These are phyloP conservation scores for Clavaria fumosa DNA, from an alignment of 768 basidiomycete species.

Conservation along the genomic window DNA sequence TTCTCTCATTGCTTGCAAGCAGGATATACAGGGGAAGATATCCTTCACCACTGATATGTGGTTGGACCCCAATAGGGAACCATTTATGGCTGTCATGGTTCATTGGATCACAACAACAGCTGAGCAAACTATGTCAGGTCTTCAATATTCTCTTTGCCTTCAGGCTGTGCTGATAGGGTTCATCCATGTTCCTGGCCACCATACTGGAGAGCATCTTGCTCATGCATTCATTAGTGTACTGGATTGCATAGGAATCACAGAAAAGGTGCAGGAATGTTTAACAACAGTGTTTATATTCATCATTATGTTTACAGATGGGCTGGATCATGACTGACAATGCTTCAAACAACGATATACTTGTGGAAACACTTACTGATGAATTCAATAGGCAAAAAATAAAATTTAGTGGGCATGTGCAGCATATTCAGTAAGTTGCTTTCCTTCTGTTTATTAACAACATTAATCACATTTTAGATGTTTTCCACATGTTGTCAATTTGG, in stretches of 20 bases:
- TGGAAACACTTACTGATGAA: slow-evolving; percentile 11
- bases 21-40: slow-evolving; percentile 20
- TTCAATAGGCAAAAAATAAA: slow-evolving; percentile 11
- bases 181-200: slow-evolving; percentile 18
- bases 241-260: slow-evolving; percentile 15
- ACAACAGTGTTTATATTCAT: slow-evolving; percentile 1
- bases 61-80: slow-evolving; percentile 19
- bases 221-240: slow-evolving; percentile 18
- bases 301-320: slow-evolving; percentile 18
- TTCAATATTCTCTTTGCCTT: slow-evolving; percentile 15
- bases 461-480: slow-evolving; percentile 19
- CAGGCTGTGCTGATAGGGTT: slow-evolving; percentile 24
- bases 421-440: slow-evolving; percentile 1
- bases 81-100: slow-evolving; percentile 28
- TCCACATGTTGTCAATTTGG: slow-evolving; percentile 20
- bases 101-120: slow-evolving; percentile 22
- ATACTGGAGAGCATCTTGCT: slow-evolving; percentile 25
- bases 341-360: slow-evolving; percentile 20
- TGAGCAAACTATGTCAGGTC: slow-evolving; percentile 11
- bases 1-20: background rate
- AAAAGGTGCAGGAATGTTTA: slow-evolving; percentile 14
- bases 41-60: slow-evolving; percentile 24
- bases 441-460: slow-evolving; percentile 5
- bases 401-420: slow-evolving; percentile 18
- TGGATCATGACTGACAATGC: slow-evolving; percentile 23